A percentile compares a stretch with the other conserved stretches of the same genome.
phyloP scores from a whole-genome alignment of 257 asterid species.

The Nicotiana noctiflora region DNA sequence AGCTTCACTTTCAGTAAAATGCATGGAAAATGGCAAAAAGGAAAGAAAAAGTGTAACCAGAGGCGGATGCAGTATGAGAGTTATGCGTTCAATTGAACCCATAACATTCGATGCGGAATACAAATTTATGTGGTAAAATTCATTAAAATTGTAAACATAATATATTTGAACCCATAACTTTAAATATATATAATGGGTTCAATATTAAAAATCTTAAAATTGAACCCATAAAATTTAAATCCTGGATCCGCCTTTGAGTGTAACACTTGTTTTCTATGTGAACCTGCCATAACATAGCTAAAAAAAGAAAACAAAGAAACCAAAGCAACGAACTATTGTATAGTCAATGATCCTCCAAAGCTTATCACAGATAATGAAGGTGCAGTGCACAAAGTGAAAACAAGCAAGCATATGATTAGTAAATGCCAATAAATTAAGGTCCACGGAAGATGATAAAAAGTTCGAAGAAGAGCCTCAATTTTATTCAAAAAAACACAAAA shows the following conservation, averaged over 20 bases:
- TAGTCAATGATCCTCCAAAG: background rate
- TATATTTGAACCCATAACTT: no score
- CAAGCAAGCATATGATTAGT: background rate
- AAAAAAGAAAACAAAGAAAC: background rate
- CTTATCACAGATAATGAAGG: background rate
- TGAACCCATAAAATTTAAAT: no score
- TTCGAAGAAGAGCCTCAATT: background rate
- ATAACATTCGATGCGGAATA: no score
- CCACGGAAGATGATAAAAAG: background rate
- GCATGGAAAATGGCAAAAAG: background rate
- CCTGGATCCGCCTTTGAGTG: background rate
- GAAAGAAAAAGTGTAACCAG: background rate
- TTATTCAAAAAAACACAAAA: constrained; percentile 20
- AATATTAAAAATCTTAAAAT: no score
- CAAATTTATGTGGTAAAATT: no score
- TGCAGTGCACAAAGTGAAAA: constrained; percentile 6
- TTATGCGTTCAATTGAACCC: no score
- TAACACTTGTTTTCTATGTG: background rate
- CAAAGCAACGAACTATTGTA: background rate
- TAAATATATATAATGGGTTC: no score
- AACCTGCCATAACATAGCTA: background rate
- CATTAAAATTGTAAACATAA: no score
- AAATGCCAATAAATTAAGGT: background rate
- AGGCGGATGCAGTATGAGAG: no score
- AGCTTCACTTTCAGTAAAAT: background rate